A percentile compares a stretch with the other conserved stretches of the same genome.
These are phyloP conservation scores for Pythium brachiatum DNA, from an alignment of 352 stramenopile species.

Conservation along the genomic window DNA sequence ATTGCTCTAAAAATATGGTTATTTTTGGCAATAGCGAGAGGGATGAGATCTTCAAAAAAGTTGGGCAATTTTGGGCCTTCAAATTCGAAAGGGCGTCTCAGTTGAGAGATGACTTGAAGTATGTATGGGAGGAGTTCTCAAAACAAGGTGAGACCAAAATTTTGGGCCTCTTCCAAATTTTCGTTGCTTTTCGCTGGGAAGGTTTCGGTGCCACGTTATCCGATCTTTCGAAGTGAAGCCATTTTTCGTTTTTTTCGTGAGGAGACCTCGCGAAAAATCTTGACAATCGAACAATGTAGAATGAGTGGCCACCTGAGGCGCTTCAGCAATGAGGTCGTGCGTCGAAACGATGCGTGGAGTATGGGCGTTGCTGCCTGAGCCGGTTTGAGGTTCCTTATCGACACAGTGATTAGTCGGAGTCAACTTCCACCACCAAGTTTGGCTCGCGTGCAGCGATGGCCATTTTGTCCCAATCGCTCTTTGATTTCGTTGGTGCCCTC, in stretches of 20 bases:
- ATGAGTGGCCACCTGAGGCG: too few relatives aligned
- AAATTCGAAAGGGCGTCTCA: background rate
- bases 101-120: background rate
- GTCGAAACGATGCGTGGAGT: slow-evolving; percentile 1
- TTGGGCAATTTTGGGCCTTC: background rate
- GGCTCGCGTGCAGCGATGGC: too few relatives aligned
- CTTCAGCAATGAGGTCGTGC: too few relatives aligned
- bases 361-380: too few relatives aligned
- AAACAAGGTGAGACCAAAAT: slow-evolving; percentile 1
- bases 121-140: background rate
- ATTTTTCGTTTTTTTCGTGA: background rate
- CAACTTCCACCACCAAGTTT: too few relatives aligned
- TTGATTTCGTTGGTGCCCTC: too few relatives aligned
- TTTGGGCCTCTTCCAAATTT: background rate
- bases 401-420: too few relatives aligned
- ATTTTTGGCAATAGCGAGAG: background rate
- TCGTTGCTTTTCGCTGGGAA: background rate
- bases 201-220: background rate
- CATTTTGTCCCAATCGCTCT: too few relatives aligned
- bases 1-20: background rate
- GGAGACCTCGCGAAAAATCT: background rate
- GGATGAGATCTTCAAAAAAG: background rate
- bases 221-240: slow-evolving; percentile 6
- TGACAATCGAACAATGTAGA: background rate
- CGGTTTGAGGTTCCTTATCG: too few relatives aligned